A percentile compares a stretch with the other conserved stretches of the same genome.
phyloP scores from a whole-genome alignment of 2,329 filamentous ascomycete species.

The Dactylonectria estremocensis region DNA sequence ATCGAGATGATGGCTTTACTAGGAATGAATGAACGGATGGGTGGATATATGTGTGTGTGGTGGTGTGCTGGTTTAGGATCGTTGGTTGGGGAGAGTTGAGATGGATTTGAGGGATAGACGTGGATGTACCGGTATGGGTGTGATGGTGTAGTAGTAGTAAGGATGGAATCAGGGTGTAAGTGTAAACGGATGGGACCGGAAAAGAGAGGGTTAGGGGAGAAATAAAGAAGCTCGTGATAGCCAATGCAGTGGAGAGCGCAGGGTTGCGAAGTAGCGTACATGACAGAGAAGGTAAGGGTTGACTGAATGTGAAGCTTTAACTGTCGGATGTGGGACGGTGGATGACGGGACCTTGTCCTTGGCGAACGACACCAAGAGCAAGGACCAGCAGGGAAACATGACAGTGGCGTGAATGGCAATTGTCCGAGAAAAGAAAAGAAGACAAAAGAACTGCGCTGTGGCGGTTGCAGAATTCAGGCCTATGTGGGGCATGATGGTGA shows the following conservation, averaged over 20 bases:
- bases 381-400: conserved; percentile 1
- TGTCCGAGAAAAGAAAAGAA: conserved; percentile 11
- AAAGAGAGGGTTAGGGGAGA: neutral
- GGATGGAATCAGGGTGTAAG: conserved; percentile 6
- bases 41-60: neutral
- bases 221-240: no score
- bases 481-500: neutral
- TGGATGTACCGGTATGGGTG: neutral
- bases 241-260: neutral
- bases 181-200: conserved; percentile 6
- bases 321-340: conserved; percentile 28
- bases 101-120: neutral
- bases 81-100: neutral
- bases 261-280: neutral
- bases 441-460: neutral
- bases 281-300: conserved; percentile 2
- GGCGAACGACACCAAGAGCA: conserved; percentile 18
- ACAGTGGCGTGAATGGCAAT: neutral
- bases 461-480: conserved; percentile 7
- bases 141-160: neutral
- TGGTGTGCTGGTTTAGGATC: neutral
- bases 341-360: conserved; percentile 22
- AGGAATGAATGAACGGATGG: neutral
- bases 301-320: conserved; percentile 28
- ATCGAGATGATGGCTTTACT: conserved; percentile 1